A percentile compares a stretch with the other conserved stretches of the same genome.
These are phyloP conservation scores for Typha latifolia DNA, from an alignment of 176 grass and related monocot species.

Conservation along the genomic window DNA sequence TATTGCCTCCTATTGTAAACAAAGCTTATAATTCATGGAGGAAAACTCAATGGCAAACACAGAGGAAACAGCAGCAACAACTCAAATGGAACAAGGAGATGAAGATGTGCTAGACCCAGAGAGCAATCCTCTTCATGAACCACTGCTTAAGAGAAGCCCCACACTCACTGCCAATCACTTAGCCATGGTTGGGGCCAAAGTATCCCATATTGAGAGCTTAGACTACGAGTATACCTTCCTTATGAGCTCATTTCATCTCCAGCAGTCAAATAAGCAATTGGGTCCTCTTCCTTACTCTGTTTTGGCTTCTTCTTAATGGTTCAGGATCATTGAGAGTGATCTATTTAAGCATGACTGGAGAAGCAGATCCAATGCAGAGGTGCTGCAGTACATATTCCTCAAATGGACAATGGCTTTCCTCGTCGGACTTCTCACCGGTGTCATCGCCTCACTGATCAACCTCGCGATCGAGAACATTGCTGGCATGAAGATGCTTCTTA, in stretches of 20 bases:
- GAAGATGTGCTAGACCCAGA: slow-evolving; percentile 26
- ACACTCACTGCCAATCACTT: slow-evolving; percentile 64
- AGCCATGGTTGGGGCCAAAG: slow-evolving; percentile 87
- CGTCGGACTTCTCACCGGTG: slow-evolving; percentile 76
- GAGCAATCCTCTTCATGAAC: slow-evolving; percentile 33
- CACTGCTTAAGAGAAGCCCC: slow-evolving; percentile 58
- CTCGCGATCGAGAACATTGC: slow-evolving; percentile 94
- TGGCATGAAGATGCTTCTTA: slow-evolving; percentile 74
- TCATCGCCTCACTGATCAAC: slow-evolving; percentile 82
- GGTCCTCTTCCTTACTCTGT: slow-evolving; percentile 11
- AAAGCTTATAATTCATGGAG: too few species aligned
- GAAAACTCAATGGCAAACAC: slow-evolving; percentile 17
- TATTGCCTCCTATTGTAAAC: too few species aligned
- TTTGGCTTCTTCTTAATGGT: not conserved
- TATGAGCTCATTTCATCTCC: slow-evolving; percentile 1
- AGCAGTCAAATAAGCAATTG: not conserved
- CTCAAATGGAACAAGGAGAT: slow-evolving; percentile 2
- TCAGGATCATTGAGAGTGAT: slow-evolving; percentile 89
- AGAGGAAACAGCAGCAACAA: not conserved
- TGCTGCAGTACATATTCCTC: slow-evolving; percentile 78
- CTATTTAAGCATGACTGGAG: slow-evolving; percentile 98
- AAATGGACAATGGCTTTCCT: slow-evolving; percentile 92
- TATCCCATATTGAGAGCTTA: slow-evolving; percentile 95
- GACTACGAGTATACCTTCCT: slow-evolving; percentile 74
- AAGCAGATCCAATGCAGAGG: slow-evolving; percentile 74